These are phyloP conservation scores for Fusarium miscanthi DNA, from an alignment of 2,329 filamentous ascomycete species.

Conservation along the genomic window DNA sequence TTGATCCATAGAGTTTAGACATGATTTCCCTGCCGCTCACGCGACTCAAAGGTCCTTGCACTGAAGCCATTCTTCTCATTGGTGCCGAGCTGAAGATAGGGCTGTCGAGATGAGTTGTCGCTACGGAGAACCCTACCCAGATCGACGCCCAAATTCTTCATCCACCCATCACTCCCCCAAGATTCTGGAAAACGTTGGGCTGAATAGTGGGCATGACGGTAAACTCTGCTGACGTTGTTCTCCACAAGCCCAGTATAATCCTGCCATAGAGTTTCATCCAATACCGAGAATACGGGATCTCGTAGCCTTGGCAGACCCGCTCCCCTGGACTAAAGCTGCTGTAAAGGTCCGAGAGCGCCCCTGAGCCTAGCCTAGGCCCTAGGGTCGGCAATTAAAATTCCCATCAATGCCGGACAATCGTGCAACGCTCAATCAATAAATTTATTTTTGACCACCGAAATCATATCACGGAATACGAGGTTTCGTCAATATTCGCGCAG, in stretches of 20 bases:
- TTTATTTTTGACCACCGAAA: background rate
- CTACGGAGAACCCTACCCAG: background rate
- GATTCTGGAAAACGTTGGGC: background rate
- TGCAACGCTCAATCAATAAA: background rate
- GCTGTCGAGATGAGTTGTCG: background rate
- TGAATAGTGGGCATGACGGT: background rate
- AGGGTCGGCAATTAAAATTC: background rate
- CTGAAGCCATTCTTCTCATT: rapidly evolving
- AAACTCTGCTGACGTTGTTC: background rate
- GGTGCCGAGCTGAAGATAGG: background rate
- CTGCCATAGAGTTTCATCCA: background rate
- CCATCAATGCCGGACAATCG: background rate
- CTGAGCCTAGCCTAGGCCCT: background rate
- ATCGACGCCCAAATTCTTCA: background rate
- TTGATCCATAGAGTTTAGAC: background rate
- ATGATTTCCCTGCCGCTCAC: background rate
- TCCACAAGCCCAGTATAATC: background rate
- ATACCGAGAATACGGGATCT: background rate
- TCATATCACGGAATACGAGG: background rate
- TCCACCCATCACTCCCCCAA: background rate
- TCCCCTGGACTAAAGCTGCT: background rate
- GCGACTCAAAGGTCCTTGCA: background rate
- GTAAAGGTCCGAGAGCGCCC: background rate
- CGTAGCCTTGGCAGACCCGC: background rate
- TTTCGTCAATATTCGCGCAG: background rate